Conservation (phyloP, 352 stramenopile genomes). For the Globisporangium camurandrum region DNA sequence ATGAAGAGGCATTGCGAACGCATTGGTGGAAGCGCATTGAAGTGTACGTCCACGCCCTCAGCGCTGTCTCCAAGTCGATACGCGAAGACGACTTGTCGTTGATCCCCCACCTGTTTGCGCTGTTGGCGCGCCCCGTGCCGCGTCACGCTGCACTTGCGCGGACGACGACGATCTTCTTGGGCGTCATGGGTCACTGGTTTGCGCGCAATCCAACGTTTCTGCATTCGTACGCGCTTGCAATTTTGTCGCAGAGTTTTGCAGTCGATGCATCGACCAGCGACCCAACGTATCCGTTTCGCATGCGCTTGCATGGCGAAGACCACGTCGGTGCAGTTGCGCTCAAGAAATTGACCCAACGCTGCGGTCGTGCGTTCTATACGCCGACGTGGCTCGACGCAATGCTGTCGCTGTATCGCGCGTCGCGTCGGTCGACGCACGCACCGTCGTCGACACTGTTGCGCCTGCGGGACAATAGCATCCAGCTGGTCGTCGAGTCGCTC, state of each 20-base stretch:
- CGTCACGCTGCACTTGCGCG: constrained; percentile 48
- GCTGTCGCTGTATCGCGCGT: constrained; percentile 49
- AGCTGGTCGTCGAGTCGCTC: constrained; percentile 62
- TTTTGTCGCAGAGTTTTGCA: constrained; percentile 67
- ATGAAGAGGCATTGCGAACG: constrained; percentile 13
- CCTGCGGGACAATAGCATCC: constrained; percentile 36
- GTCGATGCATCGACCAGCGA: constrained; percentile 33
- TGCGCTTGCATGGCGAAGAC: constrained; percentile 36
- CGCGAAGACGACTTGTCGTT: constrained; percentile 69
- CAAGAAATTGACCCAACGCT: constrained; percentile 58
- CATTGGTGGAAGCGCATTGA: constrained; percentile 72
- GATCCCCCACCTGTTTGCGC: constrained; percentile 64
- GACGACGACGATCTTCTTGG: constrained; percentile 65
- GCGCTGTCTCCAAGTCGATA: constrained; percentile 75
- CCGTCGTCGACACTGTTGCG: constrained; percentile 10
- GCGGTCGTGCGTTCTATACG: constrained; percentile 58
- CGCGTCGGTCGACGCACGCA: constrained; percentile 12
- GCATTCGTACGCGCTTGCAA: constrained; percentile 49
- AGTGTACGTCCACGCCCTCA: constrained; percentile 80
- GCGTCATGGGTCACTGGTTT: constrained; percentile 69
- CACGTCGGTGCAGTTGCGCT: constrained; percentile 65
- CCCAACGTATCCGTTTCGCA: constrained; percentile 31
- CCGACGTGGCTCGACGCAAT: constrained; percentile 63
- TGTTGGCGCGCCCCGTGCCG: constrained; percentile 57
- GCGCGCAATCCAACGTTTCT: constrained; percentile 52